Conservation (phyloP, 2,329 filamentous ascomycete species). For the Trichophyton equinum region DNA sequence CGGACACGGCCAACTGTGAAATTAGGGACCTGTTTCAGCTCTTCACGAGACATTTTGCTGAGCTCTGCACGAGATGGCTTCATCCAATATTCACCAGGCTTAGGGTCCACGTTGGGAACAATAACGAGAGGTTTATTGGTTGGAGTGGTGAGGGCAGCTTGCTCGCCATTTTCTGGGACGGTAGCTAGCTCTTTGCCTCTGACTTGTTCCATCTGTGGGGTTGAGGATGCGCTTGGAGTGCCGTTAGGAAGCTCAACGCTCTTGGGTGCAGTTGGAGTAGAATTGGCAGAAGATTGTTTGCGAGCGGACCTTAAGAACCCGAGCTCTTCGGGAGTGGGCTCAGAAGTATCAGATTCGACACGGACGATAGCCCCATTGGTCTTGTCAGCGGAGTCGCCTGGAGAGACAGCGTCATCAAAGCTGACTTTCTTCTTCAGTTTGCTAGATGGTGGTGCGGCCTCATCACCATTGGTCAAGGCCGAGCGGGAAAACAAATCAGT, state of each 20-base stretch:
- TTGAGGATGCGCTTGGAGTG: conserved; percentile 21
- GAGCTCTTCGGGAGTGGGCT: conserved; percentile 46
- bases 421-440: conserved; percentile 67
- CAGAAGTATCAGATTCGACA: conserved; percentile 38
- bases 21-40: conserved; percentile 59
- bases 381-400: conserved; percentile 23
- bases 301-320: conserved; percentile 47
- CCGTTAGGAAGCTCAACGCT: conserved; percentile 14
- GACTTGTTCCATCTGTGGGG: conserved; percentile 56
- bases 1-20: conserved; percentile 74
- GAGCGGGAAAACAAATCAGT: conserved; percentile 46
- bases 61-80: conserved; percentile 63
- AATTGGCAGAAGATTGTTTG: conserved; percentile 20
- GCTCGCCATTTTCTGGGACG: conserved; percentile 50
- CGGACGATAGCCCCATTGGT: conserved; percentile 42
- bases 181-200: conserved; percentile 65
- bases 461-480: conserved; percentile 25
- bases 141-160: conserved; percentile 40
- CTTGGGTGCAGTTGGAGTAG: conserved; percentile 34
- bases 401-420: conserved; percentile 59
- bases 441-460: conserved; percentile 27
- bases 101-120: conserved; percentile 34
- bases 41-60: conserved; percentile 62
- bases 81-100: conserved; percentile 77
- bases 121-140: conserved; percentile 22